Evolutionary conservation across 2,329 filamentous ascomycete species (phyloP), one percentile per base, ranked within the genome.

Genomic region (Arthrobotrys pseudoclavata): DNA sequence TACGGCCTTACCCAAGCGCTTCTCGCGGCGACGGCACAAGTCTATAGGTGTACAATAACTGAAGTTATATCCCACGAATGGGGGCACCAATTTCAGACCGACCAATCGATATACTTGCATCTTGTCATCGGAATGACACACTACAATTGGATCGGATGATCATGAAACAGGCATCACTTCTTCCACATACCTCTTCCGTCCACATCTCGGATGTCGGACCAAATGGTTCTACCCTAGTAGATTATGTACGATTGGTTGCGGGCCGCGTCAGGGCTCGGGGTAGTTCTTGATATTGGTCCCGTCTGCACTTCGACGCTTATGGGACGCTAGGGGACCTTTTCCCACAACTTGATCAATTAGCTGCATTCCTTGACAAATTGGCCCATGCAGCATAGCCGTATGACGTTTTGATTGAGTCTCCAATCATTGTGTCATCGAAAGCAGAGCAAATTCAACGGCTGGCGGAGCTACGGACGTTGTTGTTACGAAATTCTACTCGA

Each of bases 151-250:
- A 80, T 48, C 69, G 79, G 3, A 79, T 80, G 79, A 80, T 80
- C 15, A 80, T 80, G 79, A 80, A 80, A 26, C 53, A 60, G 18
- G 79, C 69, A 5, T 31, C 75, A 1, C 68, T 80, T 34, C 60
- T 80, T 10, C 79, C 79, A 9, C 79, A 80, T 55, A 78, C 79
- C 37, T 80, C 79, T 18, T 80, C 79, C 53, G 62, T 80, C n/a
- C 74, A 79, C 34, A 42, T 76, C 1, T 71, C 70, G 18, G 79
- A 80, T 31, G 64, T 80, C 22, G 78, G 79, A 0, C 70, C 69
- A 0, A 29, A 53, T 12, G 79, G 78, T 4, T 42, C n/a, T 24
- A 24, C 18, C 1, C 20, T 80, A 6, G 31, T 72, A 20, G 78
- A 80, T 7, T 80, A 79, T n/a, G 55, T 79, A 10, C 5, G 22